phyloP scores from a whole-genome alignment of 108 stramenopile species.

The Thalassiosira profunda region DNA sequence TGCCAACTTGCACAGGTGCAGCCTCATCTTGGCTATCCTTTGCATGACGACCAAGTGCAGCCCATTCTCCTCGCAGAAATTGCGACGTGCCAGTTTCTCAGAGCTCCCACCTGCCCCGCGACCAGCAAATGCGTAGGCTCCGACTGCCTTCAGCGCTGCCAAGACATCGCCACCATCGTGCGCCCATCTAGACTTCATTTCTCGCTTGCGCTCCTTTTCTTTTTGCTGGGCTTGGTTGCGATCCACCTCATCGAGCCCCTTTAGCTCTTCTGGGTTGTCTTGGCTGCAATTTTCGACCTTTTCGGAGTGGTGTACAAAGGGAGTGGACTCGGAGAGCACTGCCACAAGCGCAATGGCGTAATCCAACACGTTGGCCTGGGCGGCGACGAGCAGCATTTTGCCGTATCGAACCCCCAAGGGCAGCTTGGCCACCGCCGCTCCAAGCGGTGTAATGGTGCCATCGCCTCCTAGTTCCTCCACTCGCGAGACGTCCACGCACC shows the following conservation, averaged over 20 bases:
- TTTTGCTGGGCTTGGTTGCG: conserved; percentile 39
- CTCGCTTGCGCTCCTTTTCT: conserved; percentile 22
- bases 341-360: conserved; percentile 85
- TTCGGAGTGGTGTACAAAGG: conserved; percentile 58
- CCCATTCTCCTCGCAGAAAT: conserved; percentile 90
- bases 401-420: conserved; percentile 88
- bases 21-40: conserved; percentile 84
- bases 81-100: conserved; percentile 65
- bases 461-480: conserved; percentile 78
- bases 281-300: conserved; percentile 22
- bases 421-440: conserved; percentile 79
- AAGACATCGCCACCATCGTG: conserved; percentile 84
- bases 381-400: conserved; percentile 91
- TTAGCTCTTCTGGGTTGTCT: conserved; percentile 31
- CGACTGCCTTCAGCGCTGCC: conserved; percentile 79
- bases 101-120: conserved; percentile 76
- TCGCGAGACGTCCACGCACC: conserved; percentile 75
- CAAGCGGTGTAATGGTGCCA: conserved; percentile 78
- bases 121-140: conserved; percentile 89
- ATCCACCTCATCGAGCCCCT: conserved; percentile 63
- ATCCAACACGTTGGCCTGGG: conserved; percentile 86
- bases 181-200: conserved; percentile 65
- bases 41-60: conserved; percentile 78
- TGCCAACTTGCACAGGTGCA: conserved; percentile 79
- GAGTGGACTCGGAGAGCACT: conserved; percentile 77